These are phyloP conservation scores for Lentinula guzmanii DNA, from an alignment of 768 basidiomycete species.

Conservation along the genomic window DNA sequence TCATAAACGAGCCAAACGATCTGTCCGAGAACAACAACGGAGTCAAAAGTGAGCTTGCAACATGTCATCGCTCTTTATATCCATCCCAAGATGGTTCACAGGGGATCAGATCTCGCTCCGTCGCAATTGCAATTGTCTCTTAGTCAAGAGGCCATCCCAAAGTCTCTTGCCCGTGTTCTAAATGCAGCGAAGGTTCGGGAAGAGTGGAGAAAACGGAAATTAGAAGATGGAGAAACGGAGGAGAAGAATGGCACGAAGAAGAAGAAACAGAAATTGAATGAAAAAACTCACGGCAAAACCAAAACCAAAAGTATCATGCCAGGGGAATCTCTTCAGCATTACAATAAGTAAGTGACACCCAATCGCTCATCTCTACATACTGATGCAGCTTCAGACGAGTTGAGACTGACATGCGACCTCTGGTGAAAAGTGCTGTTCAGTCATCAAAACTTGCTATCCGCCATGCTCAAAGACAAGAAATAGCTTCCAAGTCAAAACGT, in stretches of 20 bases:
- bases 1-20: conserved; percentile 58
- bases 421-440: conserved; percentile 56
- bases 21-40: conserved; percentile 36
- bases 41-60: conserved; percentile 32
- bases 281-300: background rate
- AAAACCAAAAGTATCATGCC: conserved; percentile 45
- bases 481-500: conserved; percentile 9
- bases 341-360: conserved; percentile 52
- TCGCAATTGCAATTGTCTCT: conserved; percentile 31
- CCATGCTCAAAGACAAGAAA: conserved; percentile 32
- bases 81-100: conserved; percentile 15
- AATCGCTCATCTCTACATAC: background rate
- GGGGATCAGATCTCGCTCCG: conserved; percentile 48
- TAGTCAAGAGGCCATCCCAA: conserved; percentile 59
- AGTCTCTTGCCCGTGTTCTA: conserved; percentile 58
- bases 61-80: background rate
- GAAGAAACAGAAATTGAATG: conserved; percentile 12
- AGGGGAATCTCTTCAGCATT: conserved; percentile 70
- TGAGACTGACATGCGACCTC: conserved; percentile 62
- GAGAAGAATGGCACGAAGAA: conserved; percentile 13
- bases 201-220: conserved; percentile 43
- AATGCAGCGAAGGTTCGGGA: conserved; percentile 56
- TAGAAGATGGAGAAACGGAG: conserved; percentile 21
- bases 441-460: conserved; percentile 47
- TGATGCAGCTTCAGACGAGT: conserved; percentile 46